Evolutionary conservation across 2,329 filamentous ascomycete genomes (phyloP).

Genomic region (Arthrobotrys pseudoclavata): DNA sequence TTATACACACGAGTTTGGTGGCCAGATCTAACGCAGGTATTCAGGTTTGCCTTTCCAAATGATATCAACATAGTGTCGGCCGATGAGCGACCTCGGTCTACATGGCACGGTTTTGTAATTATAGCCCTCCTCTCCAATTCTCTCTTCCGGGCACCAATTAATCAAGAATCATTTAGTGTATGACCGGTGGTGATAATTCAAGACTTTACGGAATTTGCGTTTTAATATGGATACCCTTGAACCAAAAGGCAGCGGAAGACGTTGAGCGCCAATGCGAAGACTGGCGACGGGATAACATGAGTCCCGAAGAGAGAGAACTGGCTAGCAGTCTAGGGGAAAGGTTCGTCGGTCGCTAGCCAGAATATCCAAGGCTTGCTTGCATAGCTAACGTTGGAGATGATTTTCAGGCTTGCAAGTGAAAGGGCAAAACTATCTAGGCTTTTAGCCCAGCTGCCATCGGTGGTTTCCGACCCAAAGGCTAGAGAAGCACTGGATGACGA

Average conservation of each 20-base stretch:
- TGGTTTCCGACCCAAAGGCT: conserved; percentile 82
- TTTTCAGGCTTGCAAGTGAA: conserved; percentile 80
- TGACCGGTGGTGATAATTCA: conserved; percentile 93
- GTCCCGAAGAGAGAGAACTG: conserved; percentile 87
- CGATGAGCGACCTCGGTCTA: conserved; percentile 92
- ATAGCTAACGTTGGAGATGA: conserved; percentile 28
- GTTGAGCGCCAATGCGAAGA: conserved; percentile 85
- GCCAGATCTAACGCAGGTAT: conserved; percentile 17
- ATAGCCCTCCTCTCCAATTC: not conserved
- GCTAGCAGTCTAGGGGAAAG: conserved; percentile 88
- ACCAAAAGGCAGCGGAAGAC: conserved; percentile 83
- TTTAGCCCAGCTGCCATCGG: conserved; percentile 82
- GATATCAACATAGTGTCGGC: conserved; percentile 97
- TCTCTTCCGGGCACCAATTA: conserved; percentile 32
- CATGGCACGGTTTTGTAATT: conserved; percentile 88
- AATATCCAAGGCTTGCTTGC: not conserved
- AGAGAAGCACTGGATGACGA: conserved; percentile 91
- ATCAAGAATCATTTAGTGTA: conserved; percentile 70
- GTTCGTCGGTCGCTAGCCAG: conserved; percentile 33
- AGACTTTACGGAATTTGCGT: conserved; percentile 93
- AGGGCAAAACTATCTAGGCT: conserved; percentile 90
- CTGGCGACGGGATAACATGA: conserved; percentile 89
- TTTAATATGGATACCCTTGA: conserved; percentile 91
- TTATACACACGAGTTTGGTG: not conserved
- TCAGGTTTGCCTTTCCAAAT: conserved; percentile 89